These are phyloP conservation scores for Corylus heterophylla DNA, from an alignment of 306 rosid genomes.

Conservation along the genomic window DNA sequence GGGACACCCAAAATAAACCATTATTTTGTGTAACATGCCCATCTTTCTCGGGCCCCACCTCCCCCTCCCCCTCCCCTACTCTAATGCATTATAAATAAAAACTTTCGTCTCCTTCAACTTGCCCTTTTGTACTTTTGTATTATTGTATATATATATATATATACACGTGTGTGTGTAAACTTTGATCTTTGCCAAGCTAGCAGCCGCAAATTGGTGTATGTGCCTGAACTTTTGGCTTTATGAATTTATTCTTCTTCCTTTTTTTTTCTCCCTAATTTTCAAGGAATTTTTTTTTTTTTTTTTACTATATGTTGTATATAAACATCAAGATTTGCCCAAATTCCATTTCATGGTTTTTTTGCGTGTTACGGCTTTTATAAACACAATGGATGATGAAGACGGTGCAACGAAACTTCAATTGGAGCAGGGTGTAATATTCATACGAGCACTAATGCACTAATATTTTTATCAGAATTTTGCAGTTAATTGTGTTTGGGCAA, in stretches of 20 bases:
- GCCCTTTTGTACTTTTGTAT: too few relatives aligned
- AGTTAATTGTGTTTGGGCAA: too few relatives aligned
- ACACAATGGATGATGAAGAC: too few relatives aligned
- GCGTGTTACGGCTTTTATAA: too few relatives aligned
- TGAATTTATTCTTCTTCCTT: background rate
- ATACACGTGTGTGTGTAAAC: background rate
- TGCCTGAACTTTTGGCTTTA: too few relatives aligned
- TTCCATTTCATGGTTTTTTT: too few relatives aligned
- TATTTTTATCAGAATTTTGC: too few relatives aligned
- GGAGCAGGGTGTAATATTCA: too few relatives aligned
- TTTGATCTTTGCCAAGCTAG: background rate
- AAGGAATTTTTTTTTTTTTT: background rate
- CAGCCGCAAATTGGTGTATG: background rate
- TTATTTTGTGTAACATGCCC: background rate
- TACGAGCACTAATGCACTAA: too few relatives aligned
- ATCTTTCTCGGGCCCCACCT: background rate
- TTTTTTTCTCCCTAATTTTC: background rate
- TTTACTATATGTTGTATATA: background rate
- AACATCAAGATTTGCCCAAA: background rate
- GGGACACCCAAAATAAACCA: background rate
- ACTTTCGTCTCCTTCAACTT: background rate
- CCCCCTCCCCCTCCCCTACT: background rate
- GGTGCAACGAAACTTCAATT: too few relatives aligned
- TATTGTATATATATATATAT: too few relatives aligned
- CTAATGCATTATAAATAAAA: background rate